phyloP scores from a whole-genome alignment of 805 yeast species.

The Lachancea lanzarotensis region DNA sequence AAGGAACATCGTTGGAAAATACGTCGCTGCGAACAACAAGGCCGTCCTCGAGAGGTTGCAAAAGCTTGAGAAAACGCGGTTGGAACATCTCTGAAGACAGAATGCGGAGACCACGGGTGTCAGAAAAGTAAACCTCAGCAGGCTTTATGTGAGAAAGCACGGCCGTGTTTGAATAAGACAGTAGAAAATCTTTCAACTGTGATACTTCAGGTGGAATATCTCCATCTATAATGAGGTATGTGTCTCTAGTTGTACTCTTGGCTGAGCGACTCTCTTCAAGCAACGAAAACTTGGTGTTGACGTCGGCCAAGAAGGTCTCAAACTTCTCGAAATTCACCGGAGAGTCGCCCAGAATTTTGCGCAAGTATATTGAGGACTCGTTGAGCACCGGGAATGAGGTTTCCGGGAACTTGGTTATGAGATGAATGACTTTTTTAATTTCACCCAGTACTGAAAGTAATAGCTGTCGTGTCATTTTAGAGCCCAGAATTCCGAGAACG shows the following conservation, averaged over 20 bases:
- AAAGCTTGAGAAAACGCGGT: constrained; percentile 33
- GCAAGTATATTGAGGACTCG: constrained; percentile 29
- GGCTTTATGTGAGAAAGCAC: constrained; percentile 27
- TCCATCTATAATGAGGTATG: constrained; percentile 53
- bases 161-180: constrained; percentile 24
- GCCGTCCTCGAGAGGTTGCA: constrained; percentile 29
- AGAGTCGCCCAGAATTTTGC: constrained; percentile 33
- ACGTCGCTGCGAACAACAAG: constrained; percentile 42
- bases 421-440: constrained; percentile 52
- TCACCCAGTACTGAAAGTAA: constrained; percentile 61
- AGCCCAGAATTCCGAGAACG: constrained; percentile 52
- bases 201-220: constrained; percentile 42
- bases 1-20: constrained; percentile 15
- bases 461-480: constrained; percentile 65
- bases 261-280: constrained; percentile 25
- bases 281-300: constrained; percentile 35
- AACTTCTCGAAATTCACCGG: constrained; percentile 51
- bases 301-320: constrained; percentile 56
- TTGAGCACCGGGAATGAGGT: constrained; percentile 37
- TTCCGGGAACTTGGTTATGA: constrained; percentile 50
- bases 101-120: constrained; percentile 28
- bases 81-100: constrained; percentile 29
- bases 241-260: constrained; percentile 18
- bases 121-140: constrained; percentile 27
- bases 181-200: constrained; percentile 24